A percentile compares a stretch with the other conserved stretches of the same genome.
These are phyloP conservation scores for Cinchona pubescens DNA, from an alignment of 257 asterid species.

Conservation along the genomic window DNA sequence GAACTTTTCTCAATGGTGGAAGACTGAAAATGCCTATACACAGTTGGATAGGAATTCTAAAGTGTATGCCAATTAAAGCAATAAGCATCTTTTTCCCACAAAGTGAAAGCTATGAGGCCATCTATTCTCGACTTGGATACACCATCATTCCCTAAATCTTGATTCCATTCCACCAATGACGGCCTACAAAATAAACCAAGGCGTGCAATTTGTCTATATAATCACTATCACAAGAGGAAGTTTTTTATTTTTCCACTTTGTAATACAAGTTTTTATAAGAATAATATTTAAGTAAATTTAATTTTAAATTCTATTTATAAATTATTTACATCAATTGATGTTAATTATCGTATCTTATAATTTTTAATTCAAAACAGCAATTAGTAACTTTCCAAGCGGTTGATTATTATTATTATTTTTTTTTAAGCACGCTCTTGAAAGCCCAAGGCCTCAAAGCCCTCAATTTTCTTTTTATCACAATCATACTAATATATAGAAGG, in stretches of 20 bases:
- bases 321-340: too few species aligned
- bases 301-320: too few species aligned
- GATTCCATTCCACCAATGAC: conserved; percentile 2
- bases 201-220: too few species aligned
- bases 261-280: too few species aligned
- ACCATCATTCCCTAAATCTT: not conserved
- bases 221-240: too few species aligned
- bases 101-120: conserved; percentile 10
- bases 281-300: too few species aligned
- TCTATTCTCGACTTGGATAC: conserved; percentile 11
- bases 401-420: not conserved
- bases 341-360: too few species aligned
- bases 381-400: too few species aligned
- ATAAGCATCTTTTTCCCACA: conserved; percentile 5
- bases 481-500: too few species aligned
- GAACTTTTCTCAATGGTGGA: not conserved
- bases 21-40: not conserved
- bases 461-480: not conserved
- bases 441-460: not conserved
- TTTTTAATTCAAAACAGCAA: too few species aligned
- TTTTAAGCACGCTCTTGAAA: not conserved
- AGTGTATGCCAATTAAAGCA: not conserved
- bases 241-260: too few species aligned
- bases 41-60: not conserved
- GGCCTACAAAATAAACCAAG: not conserved